A percentile compares a stretch with the other conserved stretches of the same genome.
Conservation (phyloP, 306 rosid genomes). For the Luffa acutangula region DNA sequence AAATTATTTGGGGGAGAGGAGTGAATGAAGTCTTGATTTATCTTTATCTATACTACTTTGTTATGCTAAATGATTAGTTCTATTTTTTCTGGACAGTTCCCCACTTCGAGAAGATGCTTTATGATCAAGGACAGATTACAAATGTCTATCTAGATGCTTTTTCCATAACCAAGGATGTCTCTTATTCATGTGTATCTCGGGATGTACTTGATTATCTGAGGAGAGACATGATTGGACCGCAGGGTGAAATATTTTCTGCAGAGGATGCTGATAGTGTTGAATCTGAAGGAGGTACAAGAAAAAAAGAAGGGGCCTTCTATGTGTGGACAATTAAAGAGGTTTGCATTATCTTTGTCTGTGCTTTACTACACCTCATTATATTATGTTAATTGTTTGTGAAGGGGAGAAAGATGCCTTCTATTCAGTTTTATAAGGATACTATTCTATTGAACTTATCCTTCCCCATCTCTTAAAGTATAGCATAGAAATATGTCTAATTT, state of each 20-base stretch:
- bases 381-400: neutral
- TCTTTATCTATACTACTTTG: neutral
- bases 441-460: neutral
- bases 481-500: neutral
- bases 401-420: neutral
- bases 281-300: slow-evolving; percentile 50
- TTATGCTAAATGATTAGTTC: slow-evolving; percentile 4
- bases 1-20: neutral
- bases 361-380: slow-evolving; percentile 1
- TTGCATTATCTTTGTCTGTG: neutral
- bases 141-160: slow-evolving; percentile 73
- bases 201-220: slow-evolving; percentile 85
- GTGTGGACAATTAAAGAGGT: slow-evolving; percentile 88
- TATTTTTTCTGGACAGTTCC: slow-evolving; percentile 58
- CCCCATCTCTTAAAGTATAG: neutral
- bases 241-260: slow-evolving; percentile 96
- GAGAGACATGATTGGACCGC: slow-evolving; percentile 90
- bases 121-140: slow-evolving; percentile 90
- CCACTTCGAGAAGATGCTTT: slow-evolving; percentile 97
- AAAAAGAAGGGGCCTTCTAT: slow-evolving; percentile 89
- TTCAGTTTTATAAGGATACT: neutral
- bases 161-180: slow-evolving; percentile 62
- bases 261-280: slow-evolving; percentile 99
- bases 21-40: neutral
- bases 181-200: slow-evolving; percentile 51